Evolutionary conservation across 805 yeast genomes (phyloP), one percentile per base, ranked within the genome.

Genomic region (Saturnispora bothae): DNA sequence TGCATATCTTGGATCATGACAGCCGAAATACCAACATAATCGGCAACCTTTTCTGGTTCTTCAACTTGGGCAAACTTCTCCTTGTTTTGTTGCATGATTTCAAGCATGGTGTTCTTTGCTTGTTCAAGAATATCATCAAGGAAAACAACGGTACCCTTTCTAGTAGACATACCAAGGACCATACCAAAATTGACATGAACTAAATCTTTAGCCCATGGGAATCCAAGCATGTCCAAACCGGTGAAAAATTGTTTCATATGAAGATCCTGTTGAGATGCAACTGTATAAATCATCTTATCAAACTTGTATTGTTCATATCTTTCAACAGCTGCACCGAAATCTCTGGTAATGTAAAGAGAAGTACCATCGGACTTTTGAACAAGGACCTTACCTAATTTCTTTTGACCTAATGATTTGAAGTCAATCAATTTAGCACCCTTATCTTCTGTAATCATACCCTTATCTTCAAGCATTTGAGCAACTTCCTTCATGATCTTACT

Each of bases 1-100:
- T 84, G 94, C 97, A 92, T 88, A 63, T 92, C 99, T 71, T 92
- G 99, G 54, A 92, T 83, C 95, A 92, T 88, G 44, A 92, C 95
- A 5, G 98, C 98, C 22, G 96, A 81, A 42, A 92, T 82, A 59
- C 98, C 99, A 43, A 92, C 78, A 52, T 85, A 70, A 61, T 92
- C 97, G 42, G 98, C 97, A 54, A 92, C 82, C 58, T 76, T 76
- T 43, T 89, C 96, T 26, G 97, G 98, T 57, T 88, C 75, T 56
- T 80, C 92, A 49, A 89, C 84, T 65, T 85, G 95, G 9, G 89
- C 79, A 57, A 86, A 92, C 64, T 92, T 92, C 48, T 69, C 78
- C 59, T 79, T 85, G 61, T 89, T 92, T 65, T 78, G 78, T 64
- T 80, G 76, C 97, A 92, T 92, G 40, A 92, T 96, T 50, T 84